phyloP scores from a whole-genome alignment of 106 monocot genomes.

The Dendrobium nobile region DNA sequence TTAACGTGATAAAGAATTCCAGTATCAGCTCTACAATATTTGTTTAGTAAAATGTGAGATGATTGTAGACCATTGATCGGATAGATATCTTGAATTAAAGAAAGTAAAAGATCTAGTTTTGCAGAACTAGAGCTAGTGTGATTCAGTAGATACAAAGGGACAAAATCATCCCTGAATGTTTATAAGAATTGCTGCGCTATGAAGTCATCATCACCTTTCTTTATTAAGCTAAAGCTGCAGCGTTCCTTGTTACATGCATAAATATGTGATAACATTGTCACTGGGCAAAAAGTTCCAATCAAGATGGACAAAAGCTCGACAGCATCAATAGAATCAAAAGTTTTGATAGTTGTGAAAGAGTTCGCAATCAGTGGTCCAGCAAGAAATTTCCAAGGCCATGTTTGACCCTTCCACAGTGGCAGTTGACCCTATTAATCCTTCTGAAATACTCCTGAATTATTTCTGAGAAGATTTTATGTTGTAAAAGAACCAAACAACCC shows the following conservation, averaged over 20 bases:
- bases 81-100: conserved; percentile 58
- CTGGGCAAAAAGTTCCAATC: conserved; percentile 61
- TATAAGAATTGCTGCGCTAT: conserved; percentile 33
- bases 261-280: conserved; percentile 36
- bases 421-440: conserved; percentile 38
- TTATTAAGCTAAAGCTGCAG: not conserved
- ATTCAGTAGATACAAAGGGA: conserved; percentile 72
- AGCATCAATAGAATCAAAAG: conserved; percentile 52
- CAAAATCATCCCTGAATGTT: conserved; percentile 49
- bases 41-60: conserved; percentile 30
- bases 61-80: conserved; percentile 70
- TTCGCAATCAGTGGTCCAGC: conserved; percentile 59
- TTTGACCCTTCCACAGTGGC: conserved; percentile 38
- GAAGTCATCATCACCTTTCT: conserved; percentile 17
- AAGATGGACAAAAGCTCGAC: conserved; percentile 49
- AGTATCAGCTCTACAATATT: conserved; percentile 17
- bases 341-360: conserved; percentile 46
- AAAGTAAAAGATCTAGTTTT: conserved; percentile 71
- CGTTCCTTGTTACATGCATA: conserved; percentile 14
- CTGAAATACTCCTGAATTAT: conserved; percentile 36
- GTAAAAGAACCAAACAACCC: conserved; percentile 55
- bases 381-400: conserved; percentile 64
- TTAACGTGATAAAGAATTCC: conserved; percentile 13
- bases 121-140: conserved; percentile 38
- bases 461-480: conserved; percentile 27